Base-by-base conservation (phyloP, 495 filamentous ascomycete species). In the Tetracladium setigerum region DNA sequence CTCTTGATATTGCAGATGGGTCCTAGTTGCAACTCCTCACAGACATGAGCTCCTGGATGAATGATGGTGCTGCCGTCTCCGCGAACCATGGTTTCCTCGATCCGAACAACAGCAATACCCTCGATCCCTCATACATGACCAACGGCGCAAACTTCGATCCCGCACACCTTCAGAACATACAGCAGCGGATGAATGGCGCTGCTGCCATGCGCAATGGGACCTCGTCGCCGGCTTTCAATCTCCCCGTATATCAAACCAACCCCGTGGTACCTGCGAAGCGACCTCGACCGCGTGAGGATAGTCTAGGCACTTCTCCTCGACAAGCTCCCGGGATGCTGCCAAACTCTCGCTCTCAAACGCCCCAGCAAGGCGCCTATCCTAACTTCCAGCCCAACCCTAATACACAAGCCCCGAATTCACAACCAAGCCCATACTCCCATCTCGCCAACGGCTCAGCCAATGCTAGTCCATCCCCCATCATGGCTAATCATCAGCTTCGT, bases 291-390 rank as follows among this genome's bases (percentile, higher is more conserved):
- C 68, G 78, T 55, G 88, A 94, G 66, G 89, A 95, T 67, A 86
- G 79, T 49, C 76, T 92, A 53, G 78, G 77, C 45, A 82, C 84
- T 68, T 95, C 90, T 27, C 89, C 90, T 46, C 77, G 83, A 59
- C 86, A 80, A 63, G 78, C 81, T 33, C 81, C 86, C 13, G 82
- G 81, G 17, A 82, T 82, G 61, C 64, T 89, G 19, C 79, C 84
- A 27, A 80, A 78, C 30, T 95, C 91, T 64, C 88, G 90, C 64
- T 90, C 91, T 54, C 90, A 95, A 56, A 97, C 91, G 24, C 91
- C 91, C 27, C 84, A 87, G 56, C 85, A 94, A 54, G 68, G 77
- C 55, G 65, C 73, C 41, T 73, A 82, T 70, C 72, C 77, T 61
- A 71, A 84, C 57, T 79, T 80, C 61, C 78, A 74, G 55, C 69